A percentile compares a stretch with the other conserved stretches of the same genome.
phyloP scores from a whole-genome alignment of 306 rosid genomes.

The Herpetospermum pedunculosum region DNA sequence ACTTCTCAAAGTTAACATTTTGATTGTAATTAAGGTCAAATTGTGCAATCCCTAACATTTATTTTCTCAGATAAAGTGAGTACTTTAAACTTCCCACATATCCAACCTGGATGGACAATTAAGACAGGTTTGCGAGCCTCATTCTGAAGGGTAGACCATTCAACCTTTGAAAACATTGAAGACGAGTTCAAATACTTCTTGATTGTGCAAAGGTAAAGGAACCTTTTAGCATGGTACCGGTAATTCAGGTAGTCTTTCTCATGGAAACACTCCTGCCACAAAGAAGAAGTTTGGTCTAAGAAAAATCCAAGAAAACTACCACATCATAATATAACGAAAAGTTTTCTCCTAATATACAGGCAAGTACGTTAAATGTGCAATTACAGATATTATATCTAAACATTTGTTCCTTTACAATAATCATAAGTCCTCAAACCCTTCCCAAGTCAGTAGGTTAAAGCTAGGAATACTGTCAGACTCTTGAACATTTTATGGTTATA shows the following conservation, averaged over 20 bases:
- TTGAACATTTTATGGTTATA: background rate
- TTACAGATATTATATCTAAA: background rate
- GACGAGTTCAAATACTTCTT: constrained; percentile 53
- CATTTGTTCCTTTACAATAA: background rate
- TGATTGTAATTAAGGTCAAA: background rate
- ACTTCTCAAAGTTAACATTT: background rate
- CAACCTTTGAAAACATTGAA: constrained; percentile 47
- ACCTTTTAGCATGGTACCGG: constrained; percentile 76
- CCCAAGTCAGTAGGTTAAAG: background rate
- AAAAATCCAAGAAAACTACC: background rate
- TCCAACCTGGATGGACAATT: constrained; percentile 60
- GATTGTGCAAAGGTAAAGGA: constrained; percentile 68
- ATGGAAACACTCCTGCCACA: constrained; percentile 66
- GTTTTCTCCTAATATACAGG: background rate
- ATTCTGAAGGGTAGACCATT: constrained; percentile 76
- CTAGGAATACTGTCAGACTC: background rate
- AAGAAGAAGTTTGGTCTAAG: background rate
- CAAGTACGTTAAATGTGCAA: background rate
- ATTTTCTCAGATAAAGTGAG: background rate
- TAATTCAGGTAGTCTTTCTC: constrained; percentile 93
- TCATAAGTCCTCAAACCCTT: background rate
- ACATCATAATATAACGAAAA: background rate
- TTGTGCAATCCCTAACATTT: background rate
- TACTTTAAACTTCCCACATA: constrained; percentile 1
- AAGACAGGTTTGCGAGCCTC: constrained; percentile 30